Evolutionary conservation across 2,329 filamentous ascomycete species (phyloP), one percentile per base, ranked within the genome.

Genomic region (Graphilbum fragrans): DNA sequence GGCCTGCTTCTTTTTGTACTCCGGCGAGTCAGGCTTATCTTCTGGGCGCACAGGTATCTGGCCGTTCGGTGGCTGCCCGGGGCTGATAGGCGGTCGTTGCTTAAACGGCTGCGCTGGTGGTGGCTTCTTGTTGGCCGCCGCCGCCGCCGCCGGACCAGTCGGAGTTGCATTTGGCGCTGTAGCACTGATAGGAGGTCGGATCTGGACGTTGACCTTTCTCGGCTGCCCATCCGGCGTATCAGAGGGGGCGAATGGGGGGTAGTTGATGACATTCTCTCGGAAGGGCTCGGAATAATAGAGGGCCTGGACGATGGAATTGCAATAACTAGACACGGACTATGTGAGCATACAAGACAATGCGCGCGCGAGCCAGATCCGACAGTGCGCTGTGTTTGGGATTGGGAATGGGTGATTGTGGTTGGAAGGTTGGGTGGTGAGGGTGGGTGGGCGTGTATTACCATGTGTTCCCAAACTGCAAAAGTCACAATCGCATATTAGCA

Each of bases 1-100:
- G 17, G 88, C 88, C 58, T 92, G 80, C 64, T 94, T 95, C 70
- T 98, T 98, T 65, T 95, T 95, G 64, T 92, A 94, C 62, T 98
- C 92, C 1, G 90, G 86, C 2, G 88, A 88, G 55, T 96, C 88
- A 47, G 84, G 85, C 59, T 87, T 94, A 55, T 96, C 92, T 59
- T 96, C 92, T 9, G 86, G 84, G 51, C 87, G 68, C 34, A 69
- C 47, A 3, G 62, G 81, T 44, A 60, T 80, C 44, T 64, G 69
- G 25, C 69, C 70, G 17, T 71, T 64, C 20, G 72, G 62, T 4
- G 27, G 41, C 45, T 76, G 72, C 23, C 70, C 69, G 17, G 68
- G 56, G 49, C 66, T 71, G 49, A 75, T 62, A 45, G 69, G 64
- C 50, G 70, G 67, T 53, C 76, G 63, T 49, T 71, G 72, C 52